Base-by-base conservation (phyloP, 305 asterid genomes). In the Fraxinus velutina region DNA sequence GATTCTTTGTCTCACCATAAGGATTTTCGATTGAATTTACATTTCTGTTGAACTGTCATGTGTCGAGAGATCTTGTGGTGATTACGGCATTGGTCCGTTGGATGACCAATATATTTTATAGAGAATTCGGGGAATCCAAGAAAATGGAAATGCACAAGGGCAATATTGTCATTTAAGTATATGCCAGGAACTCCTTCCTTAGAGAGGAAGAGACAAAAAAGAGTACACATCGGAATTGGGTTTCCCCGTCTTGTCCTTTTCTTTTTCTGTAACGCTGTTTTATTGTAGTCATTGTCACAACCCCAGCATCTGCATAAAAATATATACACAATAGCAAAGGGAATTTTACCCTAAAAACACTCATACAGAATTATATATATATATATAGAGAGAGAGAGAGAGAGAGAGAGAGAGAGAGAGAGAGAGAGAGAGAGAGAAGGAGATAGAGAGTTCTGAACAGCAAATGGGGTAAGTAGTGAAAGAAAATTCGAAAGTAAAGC, bases 181-280 rank as follows among this genome's bases (percentile, higher is more conserved):
- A 2, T 77, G 7, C 75, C 19, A n/a, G 74, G 30, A 72, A 12
- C 34, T 42, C 52, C 55, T 44, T 22, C 33, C 29, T 19, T 19
- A 60, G 72, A 8, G 33, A 22, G 30, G 30, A 24, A 62, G 72
- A 27, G 15, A 76, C 30, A 27, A 5, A 22, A 33, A 24, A 34
- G 22, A 5, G 6, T 2, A 0, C 37, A 24, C 30, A 6, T 34
- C 34, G 62, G 64, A 62, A 37, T 62, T 76, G 13, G 79, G 79
- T 39, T 75, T 76, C 68, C 32, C 36, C 36, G 75, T 52, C 73
- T 89, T 88, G 90, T 89, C 89, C 68, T 84, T 76, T 76, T 82
- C 52, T 76, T 50, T 52, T 60, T 52, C 60, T 64, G 47, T 71
- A 71, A 71, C 7, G 4, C 4, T 44, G n/a, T 27, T 62, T 7